Conservation (phyloP, 805 yeast species). For the Saturnispora dispora region DNA sequence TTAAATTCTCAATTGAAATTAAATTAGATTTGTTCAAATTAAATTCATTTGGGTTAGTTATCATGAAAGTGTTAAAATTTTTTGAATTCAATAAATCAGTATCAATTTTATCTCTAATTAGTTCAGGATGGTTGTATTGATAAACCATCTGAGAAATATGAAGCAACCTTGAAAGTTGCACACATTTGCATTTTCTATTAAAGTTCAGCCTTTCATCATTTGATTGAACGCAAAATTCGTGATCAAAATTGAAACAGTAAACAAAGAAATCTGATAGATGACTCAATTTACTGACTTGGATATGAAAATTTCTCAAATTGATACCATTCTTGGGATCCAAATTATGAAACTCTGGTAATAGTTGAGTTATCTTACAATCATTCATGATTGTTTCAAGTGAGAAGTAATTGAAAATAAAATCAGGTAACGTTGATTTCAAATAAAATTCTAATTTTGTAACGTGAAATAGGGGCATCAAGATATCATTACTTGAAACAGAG, state of each 20-base stretch:
- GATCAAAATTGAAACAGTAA: constrained; percentile 48
- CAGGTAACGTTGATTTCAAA: constrained; percentile 22
- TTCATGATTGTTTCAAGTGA: constrained; percentile 26
- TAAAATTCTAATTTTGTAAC: constrained; percentile 23
- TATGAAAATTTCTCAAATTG: constrained; percentile 73
- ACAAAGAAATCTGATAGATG: constrained; percentile 65
- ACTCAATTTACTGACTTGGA: constrained; percentile 76
- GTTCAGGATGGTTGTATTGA: constrained; percentile 20
- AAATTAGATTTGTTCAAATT: constrained; percentile 17
- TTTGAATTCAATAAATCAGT: neutral
- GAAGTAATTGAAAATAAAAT: constrained; percentile 14
- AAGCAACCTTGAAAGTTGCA: constrained; percentile 32
- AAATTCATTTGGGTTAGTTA: constrained; percentile 16
- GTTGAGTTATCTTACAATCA: constrained; percentile 36
- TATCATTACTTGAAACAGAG: constrained; percentile 44
- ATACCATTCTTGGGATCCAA: constrained; percentile 67
- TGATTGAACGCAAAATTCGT: constrained; percentile 18
- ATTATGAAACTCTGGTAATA: constrained; percentile 45
- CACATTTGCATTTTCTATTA: constrained; percentile 28
- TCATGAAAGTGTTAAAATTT: constrained; percentile 24
- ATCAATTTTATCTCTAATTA: constrained; percentile 4
- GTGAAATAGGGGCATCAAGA: constrained; percentile 37
- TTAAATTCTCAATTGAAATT: constrained; percentile 24
- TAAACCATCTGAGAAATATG: constrained; percentile 34
- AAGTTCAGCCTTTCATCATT: constrained; percentile 10